A percentile compares a stretch with the other conserved stretches of the same genome.
phyloP scores from a whole-genome alignment of 2,329 filamentous ascomycete species.

The Cytospora leucostoma region DNA sequence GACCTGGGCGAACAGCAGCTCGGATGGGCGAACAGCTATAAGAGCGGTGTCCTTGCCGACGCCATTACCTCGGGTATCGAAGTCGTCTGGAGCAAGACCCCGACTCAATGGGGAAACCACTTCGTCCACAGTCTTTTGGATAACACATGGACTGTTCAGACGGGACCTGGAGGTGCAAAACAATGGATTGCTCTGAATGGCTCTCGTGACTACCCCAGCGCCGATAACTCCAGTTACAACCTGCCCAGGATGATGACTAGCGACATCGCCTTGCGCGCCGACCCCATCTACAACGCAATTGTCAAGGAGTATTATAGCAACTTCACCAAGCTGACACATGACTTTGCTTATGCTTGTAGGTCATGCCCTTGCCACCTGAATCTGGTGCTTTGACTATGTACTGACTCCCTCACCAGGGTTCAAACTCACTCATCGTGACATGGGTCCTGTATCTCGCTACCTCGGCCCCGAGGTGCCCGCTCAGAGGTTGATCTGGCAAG shows the following conservation, averaged over 20 bases:
- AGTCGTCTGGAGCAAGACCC: slow-evolving; percentile 74
- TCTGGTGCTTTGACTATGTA: not conserved
- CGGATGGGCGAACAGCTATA: slow-evolving; percentile 67
- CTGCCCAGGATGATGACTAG: slow-evolving; percentile 71
- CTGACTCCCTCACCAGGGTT: slow-evolving; percentile 42
- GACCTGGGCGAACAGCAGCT: slow-evolving; percentile 64
- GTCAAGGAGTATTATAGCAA: slow-evolving; percentile 53
- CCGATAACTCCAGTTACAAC: slow-evolving; percentile 68
- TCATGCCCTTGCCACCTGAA: not conserved
- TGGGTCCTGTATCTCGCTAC: slow-evolving; percentile 68
- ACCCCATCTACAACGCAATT: slow-evolving; percentile 50
- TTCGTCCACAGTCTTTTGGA: slow-evolving; percentile 73
- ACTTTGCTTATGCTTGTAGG: slow-evolving; percentile 66
- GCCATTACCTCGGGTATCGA: slow-evolving; percentile 73
- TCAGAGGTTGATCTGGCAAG: slow-evolving; percentile 69
- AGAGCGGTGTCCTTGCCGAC: slow-evolving; percentile 64
- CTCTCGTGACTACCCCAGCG: slow-evolving; percentile 66
- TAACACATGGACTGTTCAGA: slow-evolving; percentile 71
- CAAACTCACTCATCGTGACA: slow-evolving; percentile 76
- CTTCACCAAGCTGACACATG: slow-evolving; percentile 66
- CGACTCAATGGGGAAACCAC: slow-evolving; percentile 71
- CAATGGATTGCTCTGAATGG: slow-evolving; percentile 71
- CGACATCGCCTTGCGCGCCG: slow-evolving; percentile 68
- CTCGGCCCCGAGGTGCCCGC: slow-evolving; percentile 69
- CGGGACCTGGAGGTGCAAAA: slow-evolving; percentile 70